Conservation (phyloP, 2,329 filamentous ascomycete genomes). For the Penicillium brasilianum region DNA sequence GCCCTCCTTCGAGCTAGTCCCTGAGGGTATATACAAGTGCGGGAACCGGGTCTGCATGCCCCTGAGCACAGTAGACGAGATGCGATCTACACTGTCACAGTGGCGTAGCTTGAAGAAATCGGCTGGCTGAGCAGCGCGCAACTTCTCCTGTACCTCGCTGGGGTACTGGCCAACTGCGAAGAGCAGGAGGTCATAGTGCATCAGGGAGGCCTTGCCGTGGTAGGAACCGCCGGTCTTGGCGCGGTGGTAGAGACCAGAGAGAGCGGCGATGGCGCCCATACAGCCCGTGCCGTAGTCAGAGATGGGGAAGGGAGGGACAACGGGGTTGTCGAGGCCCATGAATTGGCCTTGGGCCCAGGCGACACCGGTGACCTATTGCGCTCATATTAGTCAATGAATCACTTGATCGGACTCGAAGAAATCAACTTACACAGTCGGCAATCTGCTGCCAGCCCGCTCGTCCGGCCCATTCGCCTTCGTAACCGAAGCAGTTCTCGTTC, state of each 20-base stretch:
- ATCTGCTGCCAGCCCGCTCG: constrained; percentile 75
- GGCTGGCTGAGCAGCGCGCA: constrained; percentile 56
- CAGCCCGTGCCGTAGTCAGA: constrained; percentile 72
- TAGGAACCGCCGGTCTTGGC: constrained; percentile 69
- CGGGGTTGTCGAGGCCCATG: constrained; percentile 45
- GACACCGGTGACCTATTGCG: constrained; percentile 47
- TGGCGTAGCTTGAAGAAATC: constrained; percentile 65
- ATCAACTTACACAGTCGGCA: constrained; percentile 64
- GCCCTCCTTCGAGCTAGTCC: constrained; percentile 28
- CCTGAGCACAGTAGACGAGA: constrained; percentile 63
- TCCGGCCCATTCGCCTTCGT: constrained; percentile 65
- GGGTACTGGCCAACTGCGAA: constrained; percentile 65
- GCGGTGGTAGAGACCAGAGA: constrained; percentile 67
- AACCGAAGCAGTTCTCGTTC: constrained; percentile 75
- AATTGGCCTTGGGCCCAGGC: constrained; percentile 51
- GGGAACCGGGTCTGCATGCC: constrained; percentile 60
- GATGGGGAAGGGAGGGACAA: constrained; percentile 58
- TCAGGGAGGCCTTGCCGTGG: constrained; percentile 66
- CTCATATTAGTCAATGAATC: background rate
- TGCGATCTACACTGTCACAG: constrained; percentile 68
- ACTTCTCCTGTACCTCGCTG: constrained; percentile 56
- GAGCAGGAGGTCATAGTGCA: constrained; percentile 71
- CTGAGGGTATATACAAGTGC: constrained; percentile 55
- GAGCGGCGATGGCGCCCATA: constrained; percentile 70
- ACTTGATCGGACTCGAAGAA: background rate